A percentile compares a stretch with the other conserved stretches of the same genome.
Conservation (phyloP, 2,329 filamentous ascomycete genomes). For the Pseudopyrenochaeta lycopersici region DNA sequence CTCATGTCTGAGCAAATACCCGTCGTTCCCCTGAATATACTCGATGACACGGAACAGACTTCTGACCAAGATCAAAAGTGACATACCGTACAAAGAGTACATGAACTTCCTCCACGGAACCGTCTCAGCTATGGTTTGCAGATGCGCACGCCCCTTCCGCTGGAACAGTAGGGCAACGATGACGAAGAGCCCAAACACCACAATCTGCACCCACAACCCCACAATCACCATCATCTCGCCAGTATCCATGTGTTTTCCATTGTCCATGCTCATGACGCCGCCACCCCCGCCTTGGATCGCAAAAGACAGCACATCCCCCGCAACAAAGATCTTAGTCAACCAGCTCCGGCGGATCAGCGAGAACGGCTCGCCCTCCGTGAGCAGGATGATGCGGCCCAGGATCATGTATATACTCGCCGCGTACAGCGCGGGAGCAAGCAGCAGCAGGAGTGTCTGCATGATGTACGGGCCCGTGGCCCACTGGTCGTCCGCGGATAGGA, state of each 20-base stretch:
- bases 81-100: constrained; percentile 54
- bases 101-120: constrained; percentile 49
- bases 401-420: constrained; percentile 60
- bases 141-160: constrained; percentile 6
- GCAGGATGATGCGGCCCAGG: constrained; percentile 54
- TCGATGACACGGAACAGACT: constrained; percentile 60
- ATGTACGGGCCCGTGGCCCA: constrained; percentile 50
- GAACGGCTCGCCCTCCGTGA: constrained; percentile 46
- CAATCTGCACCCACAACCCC: constrained; percentile 58
- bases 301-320: constrained; percentile 56
- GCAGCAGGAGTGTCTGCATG: constrained; percentile 53
- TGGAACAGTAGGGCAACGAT: constrained; percentile 24
- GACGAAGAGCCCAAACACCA: constrained; percentile 60
- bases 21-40: constrained; percentile 56
- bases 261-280: constrained; percentile 23
- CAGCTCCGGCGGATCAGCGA: constrained; percentile 52
- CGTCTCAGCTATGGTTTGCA: constrained; percentile 2
- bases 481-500: constrained; percentile 45
- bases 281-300: constrained; percentile 53
- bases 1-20: constrained; percentile 56
- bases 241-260: constrained; percentile 29
- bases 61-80: constrained; percentile 59
- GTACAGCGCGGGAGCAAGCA: constrained; percentile 57
- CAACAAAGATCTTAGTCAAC: constrained; percentile 57
- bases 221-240: constrained; percentile 56